Conservation (phyloP, 306 rosid genomes). For the Rosa chinensis region DNA sequence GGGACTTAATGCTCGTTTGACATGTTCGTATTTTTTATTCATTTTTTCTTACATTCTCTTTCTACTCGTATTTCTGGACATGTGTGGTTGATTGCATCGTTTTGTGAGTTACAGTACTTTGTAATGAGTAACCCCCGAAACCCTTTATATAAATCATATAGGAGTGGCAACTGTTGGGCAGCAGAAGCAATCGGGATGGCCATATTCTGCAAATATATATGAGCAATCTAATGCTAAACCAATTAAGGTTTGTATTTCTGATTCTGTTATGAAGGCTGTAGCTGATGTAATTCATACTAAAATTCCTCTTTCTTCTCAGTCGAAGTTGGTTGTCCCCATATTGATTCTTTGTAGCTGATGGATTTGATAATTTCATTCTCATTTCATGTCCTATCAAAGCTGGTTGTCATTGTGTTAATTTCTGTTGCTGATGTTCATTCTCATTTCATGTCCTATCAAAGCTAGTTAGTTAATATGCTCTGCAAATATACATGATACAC, state of each 20-base stretch:
- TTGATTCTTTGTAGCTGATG: neutral
- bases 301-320: neutral
- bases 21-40: neutral
- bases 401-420: neutral
- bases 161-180: slow-evolving; percentile 39
- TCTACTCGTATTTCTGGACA: neutral
- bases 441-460: neutral
- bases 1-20: neutral
- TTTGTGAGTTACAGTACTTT: neutral
- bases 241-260: slow-evolving; percentile 44
- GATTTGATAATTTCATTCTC: neutral
- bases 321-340: neutral
- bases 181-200: slow-evolving; percentile 44
- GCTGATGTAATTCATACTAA: slow-evolving; percentile 4
- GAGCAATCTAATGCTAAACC: slow-evolving; percentile 31
- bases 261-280: neutral
- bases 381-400: neutral
- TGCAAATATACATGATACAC: neutral
- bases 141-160: slow-evolving; percentile 3
- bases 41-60: neutral
- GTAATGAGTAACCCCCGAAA: neutral
- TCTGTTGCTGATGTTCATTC: neutral
- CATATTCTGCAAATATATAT: slow-evolving; percentile 51
- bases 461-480: no score
- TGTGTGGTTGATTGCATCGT: neutral